Conservation (phyloP, 2,329 filamentous ascomycete genomes). For the Talaromyces sp. region DNA sequence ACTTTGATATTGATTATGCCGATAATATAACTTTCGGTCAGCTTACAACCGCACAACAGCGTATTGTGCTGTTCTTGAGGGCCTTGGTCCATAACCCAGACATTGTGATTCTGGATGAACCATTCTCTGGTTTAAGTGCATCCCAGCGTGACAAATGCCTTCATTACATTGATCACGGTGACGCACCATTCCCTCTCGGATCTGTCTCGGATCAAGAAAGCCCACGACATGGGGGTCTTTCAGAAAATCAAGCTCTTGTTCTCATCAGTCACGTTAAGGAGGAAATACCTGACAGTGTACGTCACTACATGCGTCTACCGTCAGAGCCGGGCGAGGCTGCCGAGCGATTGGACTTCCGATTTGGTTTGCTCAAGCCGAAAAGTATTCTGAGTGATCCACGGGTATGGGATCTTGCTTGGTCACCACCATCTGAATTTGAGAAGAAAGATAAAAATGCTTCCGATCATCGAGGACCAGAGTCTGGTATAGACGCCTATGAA, state of each 20-base stretch:
- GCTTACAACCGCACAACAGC: constrained; percentile 58
- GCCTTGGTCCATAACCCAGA: constrained; percentile 79
- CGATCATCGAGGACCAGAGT: not conserved
- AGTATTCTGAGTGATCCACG: constrained; percentile 24
- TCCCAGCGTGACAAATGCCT: constrained; percentile 83
- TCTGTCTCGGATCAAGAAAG: not conserved
- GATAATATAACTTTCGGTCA: constrained; percentile 76
- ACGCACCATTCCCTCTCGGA: constrained; percentile 41
- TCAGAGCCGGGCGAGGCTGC: constrained; percentile 26
- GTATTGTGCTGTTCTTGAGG: constrained; percentile 80
- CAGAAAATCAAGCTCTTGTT: constrained; percentile 76
- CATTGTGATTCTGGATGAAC: constrained; percentile 82
- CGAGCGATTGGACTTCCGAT: constrained; percentile 34
- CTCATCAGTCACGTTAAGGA: constrained; percentile 89
- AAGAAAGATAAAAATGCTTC: not conserved
- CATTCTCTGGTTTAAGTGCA: constrained; percentile 83
- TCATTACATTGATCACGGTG: constrained; percentile 71
- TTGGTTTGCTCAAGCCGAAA: constrained; percentile 28
- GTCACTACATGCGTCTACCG: constrained; percentile 85
- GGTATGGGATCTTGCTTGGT: constrained; percentile 36
- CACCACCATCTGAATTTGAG: constrained; percentile 11
- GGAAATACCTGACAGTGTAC: constrained; percentile 81
- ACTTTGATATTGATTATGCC: constrained; percentile 63
- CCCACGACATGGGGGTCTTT: constrained; percentile 57
- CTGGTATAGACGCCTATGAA: constrained; percentile 3